phyloP scores from a whole-genome alignment of 2,329 filamentous ascomycete genomes.

The Hypomyces rosellus region DNA sequence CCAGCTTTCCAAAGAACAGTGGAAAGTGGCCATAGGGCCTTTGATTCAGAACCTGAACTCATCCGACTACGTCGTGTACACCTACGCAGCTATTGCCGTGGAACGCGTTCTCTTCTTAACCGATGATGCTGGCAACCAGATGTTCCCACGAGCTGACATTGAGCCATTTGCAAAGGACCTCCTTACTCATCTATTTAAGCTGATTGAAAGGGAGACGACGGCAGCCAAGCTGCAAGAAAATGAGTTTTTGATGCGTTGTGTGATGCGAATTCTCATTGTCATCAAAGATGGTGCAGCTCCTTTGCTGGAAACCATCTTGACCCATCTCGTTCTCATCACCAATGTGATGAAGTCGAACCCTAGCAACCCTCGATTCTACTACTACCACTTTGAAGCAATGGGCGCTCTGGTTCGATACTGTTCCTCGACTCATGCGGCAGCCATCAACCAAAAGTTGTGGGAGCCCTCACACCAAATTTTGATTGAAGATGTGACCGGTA shows the following conservation, averaged over 20 bases:
- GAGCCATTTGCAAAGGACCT: conserved; percentile 79
- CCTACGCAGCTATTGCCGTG: conserved; percentile 94
- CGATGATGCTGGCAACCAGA: conserved; percentile 65
- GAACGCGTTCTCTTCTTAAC: conserved; percentile 84
- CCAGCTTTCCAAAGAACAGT: conserved; percentile 85
- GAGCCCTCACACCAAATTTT: conserved; percentile 76
- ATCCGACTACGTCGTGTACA: conserved; percentile 92
- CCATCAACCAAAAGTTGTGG: conserved; percentile 77
- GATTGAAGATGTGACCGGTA: conserved; percentile 73
- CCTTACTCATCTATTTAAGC: conserved; percentile 79
- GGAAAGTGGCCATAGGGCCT: conserved; percentile 82
- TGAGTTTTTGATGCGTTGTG: conserved; percentile 96
- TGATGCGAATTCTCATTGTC: conserved; percentile 95
- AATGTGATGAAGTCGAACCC: conserved; percentile 90
- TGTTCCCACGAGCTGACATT: conserved; percentile 76
- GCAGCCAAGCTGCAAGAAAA: conserved; percentile 97
- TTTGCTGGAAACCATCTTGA: conserved; percentile 71
- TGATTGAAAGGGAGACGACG: conserved; percentile 78
- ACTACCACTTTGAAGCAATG: conserved; percentile 94
- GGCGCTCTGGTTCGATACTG: conserved; percentile 76
- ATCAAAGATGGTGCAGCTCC: conserved; percentile 74
- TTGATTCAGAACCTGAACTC: conserved; percentile 88
- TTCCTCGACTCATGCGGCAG: conserved; percentile 57
- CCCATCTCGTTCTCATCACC: conserved; percentile 82
- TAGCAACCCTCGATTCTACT: conserved; percentile 96